Base-by-base conservation (phyloP, 768 basidiomycete species). In the Auricularia auricula-judae region DNA sequence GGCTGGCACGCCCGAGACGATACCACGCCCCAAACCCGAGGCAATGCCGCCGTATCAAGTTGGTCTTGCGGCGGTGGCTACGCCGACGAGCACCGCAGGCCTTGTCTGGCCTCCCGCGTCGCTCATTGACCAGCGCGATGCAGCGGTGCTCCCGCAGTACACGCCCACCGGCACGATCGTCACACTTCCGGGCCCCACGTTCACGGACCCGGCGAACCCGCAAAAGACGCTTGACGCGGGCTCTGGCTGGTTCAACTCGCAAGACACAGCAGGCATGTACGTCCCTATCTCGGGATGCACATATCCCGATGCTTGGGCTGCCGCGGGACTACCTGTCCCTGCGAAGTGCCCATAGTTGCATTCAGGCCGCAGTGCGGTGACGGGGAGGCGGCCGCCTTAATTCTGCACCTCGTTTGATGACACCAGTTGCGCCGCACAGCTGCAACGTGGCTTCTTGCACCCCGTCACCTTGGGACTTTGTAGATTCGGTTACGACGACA, bases 251-350 rank as follows among this genome's bases (percentile, higher is more conserved):
- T 76, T 79, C 64, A 89, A 95, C 72, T 65, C 87, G 3, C 74
- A 79, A 2, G 96, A 98, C 74, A 86, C 77, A 5, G 78, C 78
- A 16, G 81, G 81, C 12, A 79, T 85, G 67, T 83, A 81, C 73
- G 86, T 85, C 14, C 76, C 80, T 3, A 85, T 91, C 43, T 74
- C 85, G 10, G 84, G 85, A 1, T 99, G 96, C 76, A 79, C 80
- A 14, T 98, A 97, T 72, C 86, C 89, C 36, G 80, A 92, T 72
- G 86, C 91, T 16, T 94, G 92, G 92, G 76, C 88, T 54, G 85
- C 84, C 21, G 80, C 83, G 4, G 74, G 69, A 59, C 81, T 51
- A 5, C 23, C 56, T 8, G 34, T 85, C 18, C 89, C 89, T 3
- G 80, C 82, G 29, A 23, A 59, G 56, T 59, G 56, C 56, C 56